Evolutionary conservation across 768 basidiomycete genomes (phyloP), one percentile per base, ranked within the genome.

Genomic region (Steccherinum ochraceum): DNA sequence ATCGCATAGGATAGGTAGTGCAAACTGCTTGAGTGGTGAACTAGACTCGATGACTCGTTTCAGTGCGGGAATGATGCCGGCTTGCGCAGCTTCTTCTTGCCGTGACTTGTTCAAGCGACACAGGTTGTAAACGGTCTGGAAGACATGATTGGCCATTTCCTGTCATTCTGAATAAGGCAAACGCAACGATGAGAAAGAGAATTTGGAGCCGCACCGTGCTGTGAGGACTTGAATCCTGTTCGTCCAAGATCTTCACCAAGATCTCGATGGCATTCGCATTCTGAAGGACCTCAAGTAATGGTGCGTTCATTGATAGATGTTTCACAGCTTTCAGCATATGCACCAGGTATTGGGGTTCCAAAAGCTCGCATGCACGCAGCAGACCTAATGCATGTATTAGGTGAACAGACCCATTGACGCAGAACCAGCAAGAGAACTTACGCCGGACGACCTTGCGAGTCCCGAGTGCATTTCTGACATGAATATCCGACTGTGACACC

Each of bases 121-220:
- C 16, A 99, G 84, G 58, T 95, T 95, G 73, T 91, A 98, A 61
- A 94, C 92, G 2, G 93, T 93, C 68, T 96, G 94, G 77, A 98
- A 93, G 53, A 96, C 83, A 60, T 97, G 93, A 56, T 97, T 98
- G 46, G 91, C 86, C 68, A 97, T 89, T 79, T 99, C 95, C 92
- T 97, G 62, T n/a, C n/a, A n/a, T n/a, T n/a, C n/a, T n/a, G n/a
- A n/a, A n/a, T 35, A 35, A 35, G 30, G 16, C 7, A 7, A 35
- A 47, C 44, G 19, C 4, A 24, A 50, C 39, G 21, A 39, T 20
- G 24, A 21, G 3, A 16, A 7, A 13, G 55, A 24, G 30, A n/a
- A n/a, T n/a, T 35, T 35, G 30, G 30, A 35, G 18, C 4, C 84
- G 49, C 61, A 93, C 94, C 11, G 93, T 86, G 62, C 81, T 84